A percentile compares a stretch with the other conserved stretches of the same genome.
Evolutionary conservation across 2,329 filamentous ascomycete genomes (phyloP).

Genomic region (Microdochium nivale): DNA sequence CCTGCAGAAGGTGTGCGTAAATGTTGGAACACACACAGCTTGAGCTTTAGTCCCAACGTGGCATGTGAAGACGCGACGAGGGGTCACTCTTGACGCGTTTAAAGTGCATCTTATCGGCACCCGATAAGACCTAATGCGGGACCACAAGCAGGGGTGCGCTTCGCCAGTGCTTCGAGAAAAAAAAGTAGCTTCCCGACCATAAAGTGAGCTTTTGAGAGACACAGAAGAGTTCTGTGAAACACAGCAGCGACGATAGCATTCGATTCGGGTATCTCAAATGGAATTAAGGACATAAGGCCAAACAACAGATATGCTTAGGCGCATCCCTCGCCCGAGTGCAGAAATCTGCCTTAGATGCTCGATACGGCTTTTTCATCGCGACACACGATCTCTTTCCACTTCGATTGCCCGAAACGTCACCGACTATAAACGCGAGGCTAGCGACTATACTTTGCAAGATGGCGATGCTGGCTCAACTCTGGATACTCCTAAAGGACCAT

Average conservation of each 20-base stretch:
- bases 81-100: not conserved
- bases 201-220: not conserved
- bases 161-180: not conserved
- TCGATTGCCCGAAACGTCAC: slow-evolving; percentile 1
- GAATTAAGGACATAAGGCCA: not conserved
- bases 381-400: slow-evolving; percentile 6
- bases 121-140: not conserved
- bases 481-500: too few species aligned
- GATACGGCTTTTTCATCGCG: slow-evolving; percentile 20
- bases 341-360: slow-evolving; percentile 30
- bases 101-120: not conserved
- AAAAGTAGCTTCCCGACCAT: not conserved
- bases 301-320: not conserved
- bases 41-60: not conserved
- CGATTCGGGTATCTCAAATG: not conserved
- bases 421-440: not conserved
- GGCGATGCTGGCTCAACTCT: not conserved
- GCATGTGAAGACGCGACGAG: not conserved
- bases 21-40: not conserved
- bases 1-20: not conserved
- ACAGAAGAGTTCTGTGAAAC: too few species aligned
- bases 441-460: not conserved
- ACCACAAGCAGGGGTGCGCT: not conserved
- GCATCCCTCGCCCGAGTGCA: slow-evolving; percentile 15
- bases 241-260: not conserved